Conservation (phyloP, 768 basidiomycete genomes). For the Serendipita sp. region DNA sequence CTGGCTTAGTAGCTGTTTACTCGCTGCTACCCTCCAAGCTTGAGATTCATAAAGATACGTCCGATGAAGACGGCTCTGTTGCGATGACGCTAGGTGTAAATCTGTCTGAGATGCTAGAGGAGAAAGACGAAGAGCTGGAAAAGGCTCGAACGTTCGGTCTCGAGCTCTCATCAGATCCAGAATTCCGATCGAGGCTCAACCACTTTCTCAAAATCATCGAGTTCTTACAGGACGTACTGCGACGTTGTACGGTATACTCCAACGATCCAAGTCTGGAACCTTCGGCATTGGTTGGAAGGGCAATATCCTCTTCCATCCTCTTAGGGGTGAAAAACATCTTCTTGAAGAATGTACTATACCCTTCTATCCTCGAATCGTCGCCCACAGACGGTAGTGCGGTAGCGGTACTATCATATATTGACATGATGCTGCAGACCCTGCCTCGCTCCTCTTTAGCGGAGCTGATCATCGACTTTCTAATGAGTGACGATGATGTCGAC, state of each 20-base stretch:
- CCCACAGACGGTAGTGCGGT: constrained; percentile 88
- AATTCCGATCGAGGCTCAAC: constrained; percentile 67
- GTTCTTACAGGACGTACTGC: constrained; percentile 79
- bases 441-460: constrained; percentile 51
- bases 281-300: constrained; percentile 53
- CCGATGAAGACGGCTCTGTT: constrained; percentile 20
- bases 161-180: constrained; percentile 58
- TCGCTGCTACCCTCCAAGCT: constrained; percentile 82
- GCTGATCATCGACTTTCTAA: constrained; percentile 59
- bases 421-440: constrained; percentile 68
- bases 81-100: constrained; percentile 64
- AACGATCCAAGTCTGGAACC: constrained; percentile 31
- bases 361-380: constrained; percentile 85
- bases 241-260: constrained; percentile 38
- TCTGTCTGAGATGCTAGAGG: constrained; percentile 27
- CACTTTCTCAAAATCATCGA: constrained; percentile 83
- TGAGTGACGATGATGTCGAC: constrained; percentile 73
- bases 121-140: constrained; percentile 40
- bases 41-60: constrained; percentile 34
- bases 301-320: constrained; percentile 70
- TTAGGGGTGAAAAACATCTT: constrained; percentile 74
- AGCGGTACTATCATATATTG: constrained; percentile 90
- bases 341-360: constrained; percentile 84
- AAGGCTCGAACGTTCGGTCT: constrained; percentile 43
- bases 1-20: constrained; percentile 84